Base-by-base conservation (phyloP, 208 protist species). In the Acanthamoeba sp. region DNA sequence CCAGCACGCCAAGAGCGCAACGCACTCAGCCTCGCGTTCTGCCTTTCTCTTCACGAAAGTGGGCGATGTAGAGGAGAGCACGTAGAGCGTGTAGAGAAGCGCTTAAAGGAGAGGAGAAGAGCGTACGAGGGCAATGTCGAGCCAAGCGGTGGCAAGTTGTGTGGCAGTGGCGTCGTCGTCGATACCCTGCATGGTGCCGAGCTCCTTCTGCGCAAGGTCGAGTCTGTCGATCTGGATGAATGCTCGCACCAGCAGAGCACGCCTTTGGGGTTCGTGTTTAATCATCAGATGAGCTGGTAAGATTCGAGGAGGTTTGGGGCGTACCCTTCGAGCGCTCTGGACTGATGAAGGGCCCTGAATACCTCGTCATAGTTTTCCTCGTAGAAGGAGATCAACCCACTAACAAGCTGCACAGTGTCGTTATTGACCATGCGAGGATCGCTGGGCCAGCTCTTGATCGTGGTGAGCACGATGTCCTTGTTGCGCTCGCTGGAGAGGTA, bases 161-260 rank as follows among this genome's bases (percentile, higher is more conserved):
- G 95, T 96, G n/a, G 94, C 73, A 20, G 95, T 96, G 52, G 95
- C 71, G 82, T 96, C 95, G 66, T 96, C 95, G 24, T 96, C 95
- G 59, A 94, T 85, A 22, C 48, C 42, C 91, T 95, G 89, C 94
- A 96, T 95, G 45, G 64, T 52, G 78, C 64, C 42, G 42, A 96
- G 89, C 80, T 95, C 85, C 94, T 96, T 96, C 82, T 96, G 76
- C 52, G 95, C 95, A 5, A 95, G 57, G 85, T 95, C 93, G 34
- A 95, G 34, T 16, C 94, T 80, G 78, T 71, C 50, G 42, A 96
- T 95, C 32, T 95, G 78, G 14, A 96, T 42, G 88, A 93, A 96
- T 14, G 93, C 94, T 55, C 94, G 94, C 55, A 95, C 66, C 5
- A 94, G 62, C 42, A 94, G 69, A 7, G 93, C 71, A 40, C 71